These are phyloP conservation scores for Silene vulgaris DNA, from an alignment of 179 eudicot species.

Conservation along the genomic window DNA sequence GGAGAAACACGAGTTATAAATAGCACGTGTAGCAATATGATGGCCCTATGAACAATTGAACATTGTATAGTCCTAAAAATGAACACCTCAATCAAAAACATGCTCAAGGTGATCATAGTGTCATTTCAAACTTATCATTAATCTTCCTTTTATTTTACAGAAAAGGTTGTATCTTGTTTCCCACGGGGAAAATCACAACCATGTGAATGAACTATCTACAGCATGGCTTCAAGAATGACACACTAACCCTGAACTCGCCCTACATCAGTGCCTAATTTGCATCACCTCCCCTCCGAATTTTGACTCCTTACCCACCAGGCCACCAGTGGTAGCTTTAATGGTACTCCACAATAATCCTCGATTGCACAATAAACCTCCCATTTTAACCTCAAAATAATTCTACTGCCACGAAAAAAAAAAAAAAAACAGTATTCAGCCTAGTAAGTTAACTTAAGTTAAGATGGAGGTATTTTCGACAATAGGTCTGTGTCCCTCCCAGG, in stretches of 20 bases:
- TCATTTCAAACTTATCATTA: background rate
- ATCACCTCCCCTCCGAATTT: background rate
- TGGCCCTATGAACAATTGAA: background rate
- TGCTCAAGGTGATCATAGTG: background rate
- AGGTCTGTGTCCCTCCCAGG: no score
- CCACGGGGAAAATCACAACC: background rate
- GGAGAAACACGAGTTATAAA: slow-evolving; percentile 1
- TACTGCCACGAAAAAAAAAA: background rate
- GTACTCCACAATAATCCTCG: background rate
- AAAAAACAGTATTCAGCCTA: no score
- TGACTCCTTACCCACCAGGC: no score
- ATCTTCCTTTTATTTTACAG: background rate
- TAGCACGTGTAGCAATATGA: background rate
- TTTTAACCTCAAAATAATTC: background rate
- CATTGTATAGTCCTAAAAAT: background rate
- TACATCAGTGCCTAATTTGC: background rate
- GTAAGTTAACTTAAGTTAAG: no score
- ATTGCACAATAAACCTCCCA: background rate
- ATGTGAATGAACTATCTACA: background rate
- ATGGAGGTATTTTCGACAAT: no score
- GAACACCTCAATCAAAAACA: background rate
- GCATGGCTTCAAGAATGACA: background rate
- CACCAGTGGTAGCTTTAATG: background rate
- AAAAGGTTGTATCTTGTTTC: background rate
- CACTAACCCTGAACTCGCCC: background rate